Conservation (phyloP, 306 rosid species). For the Cyamopsis tetragonoloba region DNA sequence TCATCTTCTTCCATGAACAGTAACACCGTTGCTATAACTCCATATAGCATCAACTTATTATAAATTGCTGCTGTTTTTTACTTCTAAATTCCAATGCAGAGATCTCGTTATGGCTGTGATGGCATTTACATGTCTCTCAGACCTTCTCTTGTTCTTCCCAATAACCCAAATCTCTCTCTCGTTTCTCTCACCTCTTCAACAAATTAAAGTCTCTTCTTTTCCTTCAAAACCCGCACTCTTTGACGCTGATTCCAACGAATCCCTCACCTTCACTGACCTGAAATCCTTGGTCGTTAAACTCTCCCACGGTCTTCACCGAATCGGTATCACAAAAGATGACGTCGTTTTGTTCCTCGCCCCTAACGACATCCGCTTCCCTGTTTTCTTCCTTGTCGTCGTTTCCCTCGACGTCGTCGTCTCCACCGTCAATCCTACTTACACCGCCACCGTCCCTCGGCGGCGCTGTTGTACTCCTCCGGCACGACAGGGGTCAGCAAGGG, state of each 20-base stretch:
- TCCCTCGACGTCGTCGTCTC: constrained; percentile 70
- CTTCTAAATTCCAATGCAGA: constrained; percentile 81
- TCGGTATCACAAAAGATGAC: constrained; percentile 65
- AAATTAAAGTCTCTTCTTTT: constrained; percentile 41
- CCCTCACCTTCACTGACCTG: constrained; percentile 44
- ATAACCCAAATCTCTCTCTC: constrained; percentile 47
- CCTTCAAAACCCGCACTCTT: constrained; percentile 63
- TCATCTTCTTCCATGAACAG: too few relatives aligned
- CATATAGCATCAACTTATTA: too few relatives aligned
- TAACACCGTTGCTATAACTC: too few relatives aligned
- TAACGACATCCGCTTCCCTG: constrained; percentile 50
- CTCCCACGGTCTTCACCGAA: constrained; percentile 47
- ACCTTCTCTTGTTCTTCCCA: constrained; percentile 49
- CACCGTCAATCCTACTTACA: constrained; percentile 71
- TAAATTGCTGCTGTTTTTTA: too few relatives aligned
- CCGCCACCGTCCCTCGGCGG: constrained; percentile 60
- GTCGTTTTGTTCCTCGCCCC: constrained; percentile 81
- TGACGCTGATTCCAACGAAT: constrained; percentile 50
- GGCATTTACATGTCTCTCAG: constrained; percentile 75
- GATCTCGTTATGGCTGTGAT: constrained; percentile 74
- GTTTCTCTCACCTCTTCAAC: constrained; percentile 62
- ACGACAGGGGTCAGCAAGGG: constrained; percentile 90
- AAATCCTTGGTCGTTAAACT: constrained; percentile 41
- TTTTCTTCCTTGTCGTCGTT: constrained; percentile 51
- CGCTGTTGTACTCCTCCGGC: constrained; percentile 78